Conservation (phyloP, 1,284 basidiomycete species). For the Fomitopsis betulina region DNA sequence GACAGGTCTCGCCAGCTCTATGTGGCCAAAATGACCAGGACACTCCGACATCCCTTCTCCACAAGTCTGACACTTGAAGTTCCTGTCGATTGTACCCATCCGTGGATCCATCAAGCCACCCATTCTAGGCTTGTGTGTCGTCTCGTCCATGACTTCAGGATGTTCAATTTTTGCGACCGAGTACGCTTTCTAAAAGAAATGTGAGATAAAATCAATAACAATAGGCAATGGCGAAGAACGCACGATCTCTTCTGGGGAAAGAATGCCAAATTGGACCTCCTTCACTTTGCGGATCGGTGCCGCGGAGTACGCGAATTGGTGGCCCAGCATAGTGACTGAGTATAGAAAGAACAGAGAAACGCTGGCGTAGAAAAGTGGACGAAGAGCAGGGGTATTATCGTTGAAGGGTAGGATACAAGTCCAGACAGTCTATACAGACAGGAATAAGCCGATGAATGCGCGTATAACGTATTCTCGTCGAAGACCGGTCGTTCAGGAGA, state of each 20-base stretch:
- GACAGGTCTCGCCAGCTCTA: constrained; percentile 94
- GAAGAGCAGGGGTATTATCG: constrained; percentile 10
- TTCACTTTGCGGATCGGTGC: constrained; percentile 92
- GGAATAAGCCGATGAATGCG: neutral
- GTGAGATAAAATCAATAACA: neutral
- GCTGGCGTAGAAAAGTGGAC: constrained; percentile 15
- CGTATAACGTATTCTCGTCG: neutral
- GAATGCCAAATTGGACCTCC: constrained; percentile 99
- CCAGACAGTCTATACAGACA: constrained; percentile 10
- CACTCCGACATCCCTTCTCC: constrained; percentile 98
- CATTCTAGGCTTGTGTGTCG: constrained; percentile 81
- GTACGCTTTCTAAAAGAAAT: constrained; percentile 78
- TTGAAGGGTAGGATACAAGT: neutral
- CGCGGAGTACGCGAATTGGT: constrained; percentile 87
- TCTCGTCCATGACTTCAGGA: constrained; percentile 97
- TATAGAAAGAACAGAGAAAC: constrained; percentile 14
- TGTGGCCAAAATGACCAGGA: constrained; percentile 98
- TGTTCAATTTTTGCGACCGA: constrained; percentile 98
- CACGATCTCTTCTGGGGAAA: constrained; percentile 99
- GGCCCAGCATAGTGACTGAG: constrained; percentile 60
- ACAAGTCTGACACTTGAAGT: constrained; percentile 99
- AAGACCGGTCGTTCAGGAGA: constrained; percentile 11
- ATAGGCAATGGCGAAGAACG: constrained; percentile 30
- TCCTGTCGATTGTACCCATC: constrained; percentile 98
- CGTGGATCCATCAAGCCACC: constrained; percentile 97